phyloP scores from a whole-genome alignment of 306 rosid genomes.

The Crataegus laevigata region DNA sequence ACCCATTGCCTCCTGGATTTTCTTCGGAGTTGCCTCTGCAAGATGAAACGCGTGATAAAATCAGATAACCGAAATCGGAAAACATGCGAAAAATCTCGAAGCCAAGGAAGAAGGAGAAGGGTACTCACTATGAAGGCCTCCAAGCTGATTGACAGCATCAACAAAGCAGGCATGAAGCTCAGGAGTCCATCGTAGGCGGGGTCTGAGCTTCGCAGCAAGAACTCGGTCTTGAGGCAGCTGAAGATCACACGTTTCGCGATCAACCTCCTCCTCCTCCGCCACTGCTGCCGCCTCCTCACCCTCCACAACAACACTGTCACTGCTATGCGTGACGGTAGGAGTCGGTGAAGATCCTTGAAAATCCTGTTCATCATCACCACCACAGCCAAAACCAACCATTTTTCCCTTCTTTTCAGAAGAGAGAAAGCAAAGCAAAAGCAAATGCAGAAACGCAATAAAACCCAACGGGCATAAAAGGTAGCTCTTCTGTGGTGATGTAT shows the following conservation, averaged over 20 bases:
- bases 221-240: neutral
- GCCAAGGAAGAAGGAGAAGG: neutral
- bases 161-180: slow-evolving; percentile 21
- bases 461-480: neutral
- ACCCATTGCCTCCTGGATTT: slow-evolving; percentile 4
- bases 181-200: slow-evolving; percentile 19
- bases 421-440: neutral
- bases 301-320: neutral
- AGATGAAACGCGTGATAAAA: neutral
- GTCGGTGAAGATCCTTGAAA: neutral
- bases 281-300: neutral
- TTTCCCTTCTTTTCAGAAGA: neutral
- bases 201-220: neutral
- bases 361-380: neutral
- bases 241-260: neutral
- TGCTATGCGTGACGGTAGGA: neutral
- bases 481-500: neutral
- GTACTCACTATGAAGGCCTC: slow-evolving; percentile 16
- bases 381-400: neutral
- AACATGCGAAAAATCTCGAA: neutral
- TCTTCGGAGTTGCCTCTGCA: slow-evolving; percentile 17
- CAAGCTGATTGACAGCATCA: slow-evolving; percentile 12
- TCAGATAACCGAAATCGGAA: neutral
- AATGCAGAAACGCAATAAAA: neutral
- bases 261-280: neutral